Percentiles rank a stretch among this genome's conserved stretches.
Conservation (phyloP, 495 filamentous ascomycete species). For the Oidiodendron maius region DNA sequence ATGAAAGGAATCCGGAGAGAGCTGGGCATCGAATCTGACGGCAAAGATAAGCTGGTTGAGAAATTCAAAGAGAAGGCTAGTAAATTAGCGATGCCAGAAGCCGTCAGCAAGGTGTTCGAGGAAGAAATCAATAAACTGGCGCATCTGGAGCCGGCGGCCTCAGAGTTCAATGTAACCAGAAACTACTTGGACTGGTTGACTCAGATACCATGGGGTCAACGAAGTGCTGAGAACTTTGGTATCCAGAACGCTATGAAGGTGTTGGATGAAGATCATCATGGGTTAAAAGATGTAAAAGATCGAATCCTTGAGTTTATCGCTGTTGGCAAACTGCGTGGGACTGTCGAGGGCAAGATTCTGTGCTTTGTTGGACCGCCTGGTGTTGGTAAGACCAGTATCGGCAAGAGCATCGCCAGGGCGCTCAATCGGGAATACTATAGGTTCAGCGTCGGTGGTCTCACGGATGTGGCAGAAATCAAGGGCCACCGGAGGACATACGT, state of each 20-base stretch:
- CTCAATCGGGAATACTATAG: slow-evolving; percentile 95
- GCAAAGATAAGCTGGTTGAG: slow-evolving; percentile 96
- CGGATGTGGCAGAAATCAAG: slow-evolving; percentile 99
- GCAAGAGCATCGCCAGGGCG: slow-evolving; percentile 93
- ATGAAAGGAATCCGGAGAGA: slow-evolving; percentile 99
- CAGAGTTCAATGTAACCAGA: slow-evolving; percentile 97
- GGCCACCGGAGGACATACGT: slow-evolving; percentile 96
- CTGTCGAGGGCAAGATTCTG: slow-evolving; percentile 97
- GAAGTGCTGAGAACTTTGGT: slow-evolving; percentile 93
- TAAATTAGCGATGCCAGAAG: slow-evolving; percentile 94
- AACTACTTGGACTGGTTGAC: slow-evolving; percentile 99
- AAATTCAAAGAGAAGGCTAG: slow-evolving; percentile 93
- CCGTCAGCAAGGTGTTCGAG: slow-evolving; percentile 94
- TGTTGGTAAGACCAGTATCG: slow-evolving; percentile 98
- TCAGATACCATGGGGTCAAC: slow-evolving; percentile 94
- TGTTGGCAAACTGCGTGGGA: slow-evolving; percentile 93
- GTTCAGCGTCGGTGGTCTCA: slow-evolving; percentile 94
- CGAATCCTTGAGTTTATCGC: slow-evolving; percentile 98
- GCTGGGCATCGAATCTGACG: slow-evolving; percentile 92
- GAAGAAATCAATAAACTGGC: slow-evolving; percentile 96
- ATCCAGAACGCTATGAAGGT: slow-evolving; percentile 87
- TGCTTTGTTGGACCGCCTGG: slow-evolving; percentile 94
- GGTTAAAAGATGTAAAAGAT: slow-evolving; percentile 97
- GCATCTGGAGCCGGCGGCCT: slow-evolving; percentile 89
- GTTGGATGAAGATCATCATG: slow-evolving; percentile 95